Conservation (phyloP, 2,329 filamentous ascomycete genomes). For the Scedosporium apiospermum region DNA sequence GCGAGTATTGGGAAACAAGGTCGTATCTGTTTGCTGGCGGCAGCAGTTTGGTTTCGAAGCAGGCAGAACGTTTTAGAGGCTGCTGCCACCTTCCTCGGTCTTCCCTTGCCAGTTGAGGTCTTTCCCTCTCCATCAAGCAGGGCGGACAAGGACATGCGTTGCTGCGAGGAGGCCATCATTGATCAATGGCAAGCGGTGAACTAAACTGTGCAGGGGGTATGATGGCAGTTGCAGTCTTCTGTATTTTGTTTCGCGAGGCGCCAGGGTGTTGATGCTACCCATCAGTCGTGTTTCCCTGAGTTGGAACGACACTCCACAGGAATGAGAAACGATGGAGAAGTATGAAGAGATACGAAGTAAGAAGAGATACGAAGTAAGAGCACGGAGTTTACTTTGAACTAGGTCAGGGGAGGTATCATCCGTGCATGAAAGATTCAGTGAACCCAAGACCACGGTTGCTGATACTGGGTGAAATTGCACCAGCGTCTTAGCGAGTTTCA, state of each 20-base stretch:
- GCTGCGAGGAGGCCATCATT: neutral
- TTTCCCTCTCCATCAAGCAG: neutral
- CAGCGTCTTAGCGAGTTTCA: slow-evolving; percentile 44
- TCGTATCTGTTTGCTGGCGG: neutral
- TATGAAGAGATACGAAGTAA: too few species aligned
- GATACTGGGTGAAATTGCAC: slow-evolving; percentile 39
- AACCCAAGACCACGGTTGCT: slow-evolving; percentile 18
- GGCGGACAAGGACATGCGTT: neutral
- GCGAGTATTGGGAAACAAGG: neutral
- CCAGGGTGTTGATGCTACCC: neutral
- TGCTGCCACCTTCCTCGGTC: neutral
- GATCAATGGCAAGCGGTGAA: neutral
- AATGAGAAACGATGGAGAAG: neutral
- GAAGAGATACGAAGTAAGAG: too few species aligned
- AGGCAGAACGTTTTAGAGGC: neutral
- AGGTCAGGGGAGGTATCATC: neutral
- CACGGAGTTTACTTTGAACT: neutral
- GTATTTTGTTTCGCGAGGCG: slow-evolving; percentile 1
- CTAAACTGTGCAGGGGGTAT: neutral
- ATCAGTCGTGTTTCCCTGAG: neutral
- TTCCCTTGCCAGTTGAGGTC: neutral
- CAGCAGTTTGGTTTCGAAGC: slow-evolving; percentile 2
- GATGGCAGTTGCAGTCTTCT: neutral
- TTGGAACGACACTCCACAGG: neutral
- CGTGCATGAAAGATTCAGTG: neutral